Conservation (phyloP, 495 filamentous ascomycete species). For the Talaromyces liani region DNA sequence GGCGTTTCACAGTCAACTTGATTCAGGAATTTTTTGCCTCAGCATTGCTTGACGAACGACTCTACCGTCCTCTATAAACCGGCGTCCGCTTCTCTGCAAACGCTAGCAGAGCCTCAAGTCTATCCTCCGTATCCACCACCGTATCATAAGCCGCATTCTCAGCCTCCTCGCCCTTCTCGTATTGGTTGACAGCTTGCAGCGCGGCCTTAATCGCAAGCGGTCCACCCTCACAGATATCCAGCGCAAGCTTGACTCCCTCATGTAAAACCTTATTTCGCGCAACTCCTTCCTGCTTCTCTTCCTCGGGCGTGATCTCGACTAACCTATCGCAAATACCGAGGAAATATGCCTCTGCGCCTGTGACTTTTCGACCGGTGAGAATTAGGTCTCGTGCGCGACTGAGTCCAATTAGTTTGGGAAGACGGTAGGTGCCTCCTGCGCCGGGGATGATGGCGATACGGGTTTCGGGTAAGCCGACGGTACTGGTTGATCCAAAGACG, state of each 20-base stretch:
- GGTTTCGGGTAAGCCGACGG: slow-evolving; percentile 83
- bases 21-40: not conserved
- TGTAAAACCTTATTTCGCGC: slow-evolving; percentile 59
- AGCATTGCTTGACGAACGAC: not conserved
- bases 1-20: not conserved
- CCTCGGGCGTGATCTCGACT: slow-evolving; percentile 60
- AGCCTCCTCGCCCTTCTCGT: slow-evolving; percentile 50
- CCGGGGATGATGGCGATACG: slow-evolving; percentile 88
- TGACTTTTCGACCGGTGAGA: slow-evolving; percentile 74
- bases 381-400: slow-evolving; percentile 74
- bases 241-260: slow-evolving; percentile 69
- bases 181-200: slow-evolving; percentile 58
- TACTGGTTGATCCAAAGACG: slow-evolving; percentile 64
- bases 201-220: slow-evolving; percentile 72
- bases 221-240: slow-evolving; percentile 78
- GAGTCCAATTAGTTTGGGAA: slow-evolving; percentile 69
- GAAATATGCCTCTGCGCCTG: slow-evolving; percentile 72
- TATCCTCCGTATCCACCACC: slow-evolving; percentile 76
- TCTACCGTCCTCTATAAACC: slow-evolving; percentile 58
- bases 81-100: slow-evolving; percentile 91
- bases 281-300: slow-evolving; percentile 40
- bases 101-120: slow-evolving; percentile 75
- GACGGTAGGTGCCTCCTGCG: slow-evolving; percentile 83
- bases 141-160: slow-evolving; percentile 75
- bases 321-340: slow-evolving; percentile 78